A percentile compares a stretch with the other conserved stretches of the same genome.
Conservation (phyloP, 179 eudicot species). For the Amaranthus tricolor region DNA sequence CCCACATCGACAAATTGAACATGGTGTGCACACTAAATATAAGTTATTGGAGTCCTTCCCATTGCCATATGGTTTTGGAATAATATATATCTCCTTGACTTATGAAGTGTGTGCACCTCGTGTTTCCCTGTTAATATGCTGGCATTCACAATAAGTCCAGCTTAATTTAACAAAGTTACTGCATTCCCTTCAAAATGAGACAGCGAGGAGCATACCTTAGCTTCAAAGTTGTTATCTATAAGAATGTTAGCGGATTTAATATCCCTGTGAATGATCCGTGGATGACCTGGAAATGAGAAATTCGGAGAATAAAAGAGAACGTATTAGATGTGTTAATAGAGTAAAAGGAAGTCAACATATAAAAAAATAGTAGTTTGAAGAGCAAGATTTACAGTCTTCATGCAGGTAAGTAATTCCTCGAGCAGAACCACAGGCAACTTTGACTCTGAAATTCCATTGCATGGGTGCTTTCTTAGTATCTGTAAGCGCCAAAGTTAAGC, state of each 20-base stretch:
- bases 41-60: too few species aligned
- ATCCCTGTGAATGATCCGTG: conserved; percentile 93
- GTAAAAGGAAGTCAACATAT: neutral
- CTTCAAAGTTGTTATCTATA: conserved; percentile 78
- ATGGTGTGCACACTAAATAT: too few species aligned
- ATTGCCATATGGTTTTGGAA: too few species aligned
- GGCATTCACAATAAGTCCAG: too few species aligned
- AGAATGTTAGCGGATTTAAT: conserved; percentile 90
- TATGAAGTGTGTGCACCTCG: too few species aligned
- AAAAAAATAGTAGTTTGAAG: neutral
- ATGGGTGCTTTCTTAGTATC: conserved; percentile 61
- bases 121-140: too few species aligned
- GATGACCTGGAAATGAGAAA: conserved; percentile 58
- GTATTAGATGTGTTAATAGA: neutral
- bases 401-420: conserved; percentile 93
- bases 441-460: conserved; percentile 80
- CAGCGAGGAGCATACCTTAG: conserved; percentile 51
- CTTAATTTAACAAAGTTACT: too few species aligned
- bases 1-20: too few species aligned
- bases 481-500: conserved; percentile 29
- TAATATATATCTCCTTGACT: too few species aligned
- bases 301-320: neutral
- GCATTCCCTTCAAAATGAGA: neutral
- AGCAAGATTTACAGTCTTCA: conserved; percentile 73
- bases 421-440: conserved; percentile 94